Evolutionary conservation across 1,284 basidiomycete genomes (phyloP), one percentile per base, ranked within the genome.

Genomic region (Pascua guehoae): DNA sequence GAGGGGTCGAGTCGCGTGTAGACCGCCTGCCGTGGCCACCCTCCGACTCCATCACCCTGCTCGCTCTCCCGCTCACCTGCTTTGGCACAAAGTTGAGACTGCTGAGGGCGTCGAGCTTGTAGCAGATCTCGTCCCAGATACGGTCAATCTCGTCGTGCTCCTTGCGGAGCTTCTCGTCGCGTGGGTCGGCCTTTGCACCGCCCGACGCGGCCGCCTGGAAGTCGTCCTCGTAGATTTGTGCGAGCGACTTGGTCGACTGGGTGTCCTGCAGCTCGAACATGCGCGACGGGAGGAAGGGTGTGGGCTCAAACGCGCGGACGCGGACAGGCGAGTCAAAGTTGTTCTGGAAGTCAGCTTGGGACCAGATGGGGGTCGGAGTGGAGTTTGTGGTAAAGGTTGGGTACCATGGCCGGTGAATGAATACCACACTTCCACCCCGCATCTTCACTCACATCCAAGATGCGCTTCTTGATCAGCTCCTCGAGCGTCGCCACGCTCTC

Each of bases 71-170:
- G 7, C 24, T 32, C 24, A 32, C 24, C 72, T 88, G 86, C 77
- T 97, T 97, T 5, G 96, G 96, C 7, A 91, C 89, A 74, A 93
- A 98, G 78, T 98, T 91, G 4, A 94, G 87, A 72, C 96, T 97
- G 72, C 88, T 90, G 44, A 98, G 79, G 8, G 94, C 92, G 77
- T 98, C 95, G 37, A 98, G 81, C 75, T 96, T 97, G 60, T 84
- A 82, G 63, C 87, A 91, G 43, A 99, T 87, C 46, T 84, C 83
- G 57, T 92, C 89, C 88, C 94, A 97, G 11, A 88, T 67, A 49
- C 81, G 79, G 57, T 88, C 86, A 52, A 98, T 86, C 72, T 90
- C 91, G 15, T 87, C 84, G 72, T 97, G 95, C 75, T 96, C 91
- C 71, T 90, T 88, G 67, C 83, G 81, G 36, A 98, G 81, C 75